Conservation (phyloP, 306 rosid genomes). For the Morella rubra region DNA sequence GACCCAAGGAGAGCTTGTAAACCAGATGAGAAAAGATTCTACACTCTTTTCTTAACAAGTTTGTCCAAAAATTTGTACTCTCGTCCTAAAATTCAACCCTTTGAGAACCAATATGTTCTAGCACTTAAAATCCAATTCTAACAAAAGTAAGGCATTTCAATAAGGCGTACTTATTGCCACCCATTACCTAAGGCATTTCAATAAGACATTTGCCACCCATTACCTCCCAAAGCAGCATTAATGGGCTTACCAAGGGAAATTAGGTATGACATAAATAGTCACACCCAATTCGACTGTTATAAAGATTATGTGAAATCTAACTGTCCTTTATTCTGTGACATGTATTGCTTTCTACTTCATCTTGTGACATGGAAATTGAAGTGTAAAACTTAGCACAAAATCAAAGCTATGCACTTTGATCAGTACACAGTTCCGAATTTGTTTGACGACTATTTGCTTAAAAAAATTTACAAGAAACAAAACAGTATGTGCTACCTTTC, state of each 20-base stretch:
- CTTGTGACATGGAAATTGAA: not conserved
- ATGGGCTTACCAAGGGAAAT: not conserved
- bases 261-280: not conserved
- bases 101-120: not conserved
- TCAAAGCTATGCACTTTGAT: not conserved
- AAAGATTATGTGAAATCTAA: not conserved
- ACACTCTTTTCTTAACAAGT: not conserved
- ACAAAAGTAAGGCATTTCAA: not conserved
- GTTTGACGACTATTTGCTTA: not conserved
- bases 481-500: slow-evolving; percentile 58
- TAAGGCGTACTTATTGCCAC: not conserved
- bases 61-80: not conserved
- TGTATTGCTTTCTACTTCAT: not conserved
- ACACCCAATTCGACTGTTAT: not conserved
- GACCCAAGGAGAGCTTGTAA: not conserved
- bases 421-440: not conserved
- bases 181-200: not conserved
- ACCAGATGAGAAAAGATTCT: not conserved
- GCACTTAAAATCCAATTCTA: not conserved
- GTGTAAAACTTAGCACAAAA: not conserved
- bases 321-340: not conserved
- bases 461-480: not conserved
- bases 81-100: not conserved
- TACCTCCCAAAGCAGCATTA: not conserved
- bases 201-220: not conserved